Conservation (phyloP, 768 basidiomycete species). For the Mrakia gelida region DNA sequence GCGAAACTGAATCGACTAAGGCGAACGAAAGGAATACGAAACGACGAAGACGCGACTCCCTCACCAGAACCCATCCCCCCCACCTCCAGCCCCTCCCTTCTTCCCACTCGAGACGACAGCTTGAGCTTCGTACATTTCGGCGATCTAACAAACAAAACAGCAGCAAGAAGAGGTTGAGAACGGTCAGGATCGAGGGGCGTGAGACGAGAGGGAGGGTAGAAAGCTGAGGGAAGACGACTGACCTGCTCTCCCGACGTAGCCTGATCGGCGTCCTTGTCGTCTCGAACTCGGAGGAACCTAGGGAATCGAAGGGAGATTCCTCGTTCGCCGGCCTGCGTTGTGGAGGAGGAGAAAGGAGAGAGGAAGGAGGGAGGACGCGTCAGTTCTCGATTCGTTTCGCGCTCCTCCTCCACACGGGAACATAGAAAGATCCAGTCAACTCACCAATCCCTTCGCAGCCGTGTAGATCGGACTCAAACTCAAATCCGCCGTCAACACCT, state of each 20-base stretch:
- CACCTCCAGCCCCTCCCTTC: constrained; percentile 50
- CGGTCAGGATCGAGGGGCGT: background rate
- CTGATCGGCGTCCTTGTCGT: constrained; percentile 89
- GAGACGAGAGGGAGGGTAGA: background rate
- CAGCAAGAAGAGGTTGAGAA: background rate
- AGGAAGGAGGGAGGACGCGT: background rate
- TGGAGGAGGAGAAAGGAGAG: background rate
- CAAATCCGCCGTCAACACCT: constrained; percentile 93
- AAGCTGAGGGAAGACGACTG: constrained; percentile 35
- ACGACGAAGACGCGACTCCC: background rate
- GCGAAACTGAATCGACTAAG: too few species aligned
- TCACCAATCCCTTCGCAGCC: constrained; percentile 83
- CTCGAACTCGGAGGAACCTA: constrained; percentile 82
- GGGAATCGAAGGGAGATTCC: constrained; percentile 97
- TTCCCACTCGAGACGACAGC: constrained; percentile 62
- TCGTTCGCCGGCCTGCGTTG: constrained; percentile 57
- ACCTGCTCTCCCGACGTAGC: constrained; percentile 92
- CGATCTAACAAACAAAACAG: constrained; percentile 54
- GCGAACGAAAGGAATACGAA: background rate
- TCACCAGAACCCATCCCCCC: constrained; percentile 45
- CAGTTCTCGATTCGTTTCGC: background rate
- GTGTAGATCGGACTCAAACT: constrained; percentile 88
- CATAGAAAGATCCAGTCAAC: constrained; percentile 38
- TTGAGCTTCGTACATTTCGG: constrained; percentile 90
- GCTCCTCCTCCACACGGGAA: background rate